phyloP scores from a whole-genome alignment of 148 eudicot species.

The Beta vulgaris region DNA sequence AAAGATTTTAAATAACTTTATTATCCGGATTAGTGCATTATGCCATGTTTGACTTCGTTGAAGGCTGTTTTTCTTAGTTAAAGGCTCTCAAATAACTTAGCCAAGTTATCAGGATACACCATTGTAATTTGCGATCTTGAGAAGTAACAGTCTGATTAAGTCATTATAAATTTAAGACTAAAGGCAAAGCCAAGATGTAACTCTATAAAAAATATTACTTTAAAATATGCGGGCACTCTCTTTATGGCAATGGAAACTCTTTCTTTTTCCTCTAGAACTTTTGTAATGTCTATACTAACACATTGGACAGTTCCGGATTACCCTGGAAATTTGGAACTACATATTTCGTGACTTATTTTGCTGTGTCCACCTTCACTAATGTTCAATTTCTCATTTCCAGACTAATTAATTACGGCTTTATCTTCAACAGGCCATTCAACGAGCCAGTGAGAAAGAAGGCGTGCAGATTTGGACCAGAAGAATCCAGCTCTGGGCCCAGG shows the following conservation, averaged over 20 bases:
- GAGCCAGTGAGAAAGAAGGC: slow-evolving; percentile 34
- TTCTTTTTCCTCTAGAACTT: neutral
- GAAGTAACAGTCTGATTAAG: too few species aligned
- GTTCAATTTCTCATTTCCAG: neutral
- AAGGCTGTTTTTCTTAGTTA: too few species aligned
- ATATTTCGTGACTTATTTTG: neutral
- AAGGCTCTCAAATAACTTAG: too few species aligned
- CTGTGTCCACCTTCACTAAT: neutral
- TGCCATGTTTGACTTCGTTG: too few species aligned
- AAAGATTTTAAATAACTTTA: too few species aligned
- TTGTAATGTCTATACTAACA: neutral
- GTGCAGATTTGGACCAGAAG: slow-evolving; percentile 41
- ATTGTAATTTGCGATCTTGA: too few species aligned
- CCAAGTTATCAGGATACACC: too few species aligned
- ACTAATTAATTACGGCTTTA: slow-evolving; percentile 25
- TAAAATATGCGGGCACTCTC: neutral
- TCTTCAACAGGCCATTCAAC: slow-evolving; percentile 33
- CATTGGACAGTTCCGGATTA: neutral
- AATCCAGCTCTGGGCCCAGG: slow-evolving; percentile 52
- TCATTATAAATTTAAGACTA: neutral
- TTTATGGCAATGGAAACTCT: neutral
- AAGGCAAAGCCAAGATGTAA: neutral
- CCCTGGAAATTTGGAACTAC: too few species aligned
- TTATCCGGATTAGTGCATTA: too few species aligned
- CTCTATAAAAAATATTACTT: neutral